Percentiles rank a stretch among this genome's conserved stretches.
phyloP scores from a whole-genome alignment of 148 eudicot species.

The Silene uniflora region DNA sequence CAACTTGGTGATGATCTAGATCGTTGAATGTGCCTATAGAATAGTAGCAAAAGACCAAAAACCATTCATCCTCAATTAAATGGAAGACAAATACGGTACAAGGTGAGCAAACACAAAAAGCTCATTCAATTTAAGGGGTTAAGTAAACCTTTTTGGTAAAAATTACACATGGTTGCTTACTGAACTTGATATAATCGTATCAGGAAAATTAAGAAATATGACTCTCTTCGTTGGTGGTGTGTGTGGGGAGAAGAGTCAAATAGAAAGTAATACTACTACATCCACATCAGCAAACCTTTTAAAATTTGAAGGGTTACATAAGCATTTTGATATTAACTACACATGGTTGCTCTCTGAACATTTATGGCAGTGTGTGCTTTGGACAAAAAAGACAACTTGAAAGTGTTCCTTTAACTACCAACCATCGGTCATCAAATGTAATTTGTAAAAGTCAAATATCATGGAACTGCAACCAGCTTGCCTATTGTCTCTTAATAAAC shows the following conservation, averaged over 20 bases:
- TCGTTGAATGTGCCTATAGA: constrained; percentile 86
- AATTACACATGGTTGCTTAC: neutral
- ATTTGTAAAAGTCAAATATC: neutral
- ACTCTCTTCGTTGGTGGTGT: neutral
- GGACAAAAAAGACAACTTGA: neutral
- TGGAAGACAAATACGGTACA: neutral
- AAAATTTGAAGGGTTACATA: too few species aligned
- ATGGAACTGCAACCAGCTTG: neutral
- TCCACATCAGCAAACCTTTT: too few species aligned
- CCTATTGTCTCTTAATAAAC: neutral
- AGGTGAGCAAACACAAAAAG: neutral
- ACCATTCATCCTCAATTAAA: neutral
- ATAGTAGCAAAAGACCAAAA: constrained; percentile 8
- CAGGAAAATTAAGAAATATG: neutral
- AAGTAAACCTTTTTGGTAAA: neutral
- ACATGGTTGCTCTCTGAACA: too few species aligned
- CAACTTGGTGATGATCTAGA: constrained; percentile 95
- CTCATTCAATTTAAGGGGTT: neutral
- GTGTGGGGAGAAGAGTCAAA: too few species aligned
- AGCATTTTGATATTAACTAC: too few species aligned
- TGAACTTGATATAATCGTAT: neutral
- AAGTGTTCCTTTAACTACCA: neutral
- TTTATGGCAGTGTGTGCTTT: neutral
- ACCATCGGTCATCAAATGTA: neutral
- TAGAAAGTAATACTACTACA: too few species aligned